Evolutionary conservation across 139 green algal species (phyloP), one percentile per base, ranked within the genome.

Genomic region (Chlamydomonas schloesseri): DNA sequence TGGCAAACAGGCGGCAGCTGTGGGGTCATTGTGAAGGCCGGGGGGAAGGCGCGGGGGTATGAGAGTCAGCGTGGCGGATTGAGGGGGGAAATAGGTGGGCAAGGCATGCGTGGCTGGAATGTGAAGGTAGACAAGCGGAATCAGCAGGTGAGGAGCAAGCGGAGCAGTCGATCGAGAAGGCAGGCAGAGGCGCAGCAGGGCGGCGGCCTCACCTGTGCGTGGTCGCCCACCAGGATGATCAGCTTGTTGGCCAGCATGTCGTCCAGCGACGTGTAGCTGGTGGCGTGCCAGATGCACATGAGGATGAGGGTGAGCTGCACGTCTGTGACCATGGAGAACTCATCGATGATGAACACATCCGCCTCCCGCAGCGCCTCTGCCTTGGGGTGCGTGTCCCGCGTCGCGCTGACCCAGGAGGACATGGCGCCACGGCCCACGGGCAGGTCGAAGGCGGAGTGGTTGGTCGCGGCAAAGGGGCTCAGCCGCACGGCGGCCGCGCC

Each of bases 161-260:
- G 17, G 13, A 14, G 29, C 23, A 36, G 14, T 28, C 73, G n/a
- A n/a, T n/a, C n/a, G n/a, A n/a, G n/a, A n/a, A n/a, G n/a, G n/a
- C n/a, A n/a, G n/a, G n/a, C n/a, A n/a, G n/a, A n/a, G n/a, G n/a
- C n/a, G n/a, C n/a, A n/a, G n/a, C n/a, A n/a, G n/a, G n/a, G n/a
- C n/a, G n/a, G n/a, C n/a, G n/a, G n/a, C n/a, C n/a, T n/a, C 53
- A 82, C 46, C 74, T 82, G 74, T 13, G 46, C 74, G 14, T 68
- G 47, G 55, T 82, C 55, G 18, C 74, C 74, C 31, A 82, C 74
- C 50, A 82, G 29, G 17, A 82, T 29, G 46, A 82, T 33, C 29
- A 82, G 46, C 47, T 82, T 82, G 26, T 57, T 10, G 53, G 10
- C 28, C 13, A 47, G 37, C 20, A 36, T 60, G 2, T 62, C 13